Percentiles rank a stretch among this genome's conserved stretches.
phyloP scores from a whole-genome alignment of 306 rosid species.

The Dryas drummondii region DNA sequence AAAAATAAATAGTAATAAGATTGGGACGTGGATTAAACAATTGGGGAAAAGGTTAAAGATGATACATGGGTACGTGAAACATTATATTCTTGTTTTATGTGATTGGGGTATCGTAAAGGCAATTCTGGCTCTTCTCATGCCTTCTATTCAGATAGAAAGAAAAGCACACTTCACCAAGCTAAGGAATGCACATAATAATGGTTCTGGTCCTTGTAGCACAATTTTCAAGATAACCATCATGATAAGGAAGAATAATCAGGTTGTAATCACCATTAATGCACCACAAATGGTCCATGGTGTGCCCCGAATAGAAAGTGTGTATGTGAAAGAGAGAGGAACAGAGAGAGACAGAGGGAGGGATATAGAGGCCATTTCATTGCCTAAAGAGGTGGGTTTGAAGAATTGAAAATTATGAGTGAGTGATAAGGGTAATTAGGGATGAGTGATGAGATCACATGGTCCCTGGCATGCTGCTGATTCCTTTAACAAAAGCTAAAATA shows the following conservation, averaged over 20 bases:
- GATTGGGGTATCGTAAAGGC: constrained; percentile 54
- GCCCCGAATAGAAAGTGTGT: constrained; percentile 2
- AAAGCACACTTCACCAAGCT: constrained; percentile 21
- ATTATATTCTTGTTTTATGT: constrained; percentile 43
- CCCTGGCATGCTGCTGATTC: constrained; percentile 69
- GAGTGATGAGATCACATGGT: constrained; percentile 65
- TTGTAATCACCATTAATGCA: constrained; percentile 27
- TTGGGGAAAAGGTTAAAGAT: not conserved
- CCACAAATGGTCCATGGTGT: no score
- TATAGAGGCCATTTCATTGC: not conserved
- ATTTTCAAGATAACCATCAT: constrained; percentile 31
- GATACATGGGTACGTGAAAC: constrained; percentile 34
- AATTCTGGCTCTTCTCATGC: constrained; percentile 29
- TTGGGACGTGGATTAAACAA: constrained; percentile 29
- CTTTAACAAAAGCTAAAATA: constrained; percentile 53
- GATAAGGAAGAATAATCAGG: constrained; percentile 38
- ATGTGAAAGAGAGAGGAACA: no score
- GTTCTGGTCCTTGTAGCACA: constrained; percentile 37
- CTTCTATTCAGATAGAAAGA: constrained; percentile 23
- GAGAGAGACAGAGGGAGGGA: not conserved
- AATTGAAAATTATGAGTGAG: constrained; percentile 32
- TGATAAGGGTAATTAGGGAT: constrained; percentile 37
- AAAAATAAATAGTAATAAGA: constrained; percentile 1
- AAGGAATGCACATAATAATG: constrained; percentile 27
- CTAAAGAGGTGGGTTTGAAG: not conserved